Evolutionary conservation across 257 asterid genomes (phyloP).

Genomic region (Verbena officinalis): DNA sequence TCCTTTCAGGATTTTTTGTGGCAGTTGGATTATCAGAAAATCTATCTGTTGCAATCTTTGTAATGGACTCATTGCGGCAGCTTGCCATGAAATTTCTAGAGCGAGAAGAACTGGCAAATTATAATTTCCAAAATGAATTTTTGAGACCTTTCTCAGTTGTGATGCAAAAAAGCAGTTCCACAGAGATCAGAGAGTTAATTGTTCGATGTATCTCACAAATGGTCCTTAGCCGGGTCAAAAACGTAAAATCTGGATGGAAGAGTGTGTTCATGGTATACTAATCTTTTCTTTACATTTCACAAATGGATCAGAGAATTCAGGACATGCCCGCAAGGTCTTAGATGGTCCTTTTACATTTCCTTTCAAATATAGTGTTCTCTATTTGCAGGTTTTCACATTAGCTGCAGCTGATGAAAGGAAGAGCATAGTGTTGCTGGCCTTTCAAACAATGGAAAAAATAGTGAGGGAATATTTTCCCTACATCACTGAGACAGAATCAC

Average conservation of each 20-base stretch:
- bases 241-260: slow-evolving; percentile 99
- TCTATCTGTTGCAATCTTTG: slow-evolving; percentile 96
- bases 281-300: slow-evolving; percentile 26
- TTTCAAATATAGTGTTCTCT: slow-evolving; percentile 10
- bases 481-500: slow-evolving; percentile 90
- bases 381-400: slow-evolving; percentile 82
- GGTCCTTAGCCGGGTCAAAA: slow-evolving; percentile 96
- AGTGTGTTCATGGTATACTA: slow-evolving; percentile 99
- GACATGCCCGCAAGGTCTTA: no score
- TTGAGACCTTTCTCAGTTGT: slow-evolving; percentile 93
- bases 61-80: slow-evolving; percentile 97
- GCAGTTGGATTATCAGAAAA: slow-evolving; percentile 97
- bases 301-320: no score
- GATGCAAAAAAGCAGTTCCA: slow-evolving; percentile 88
- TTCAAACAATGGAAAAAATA: slow-evolving; percentile 97
- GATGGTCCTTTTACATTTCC: slow-evolving; percentile 20
- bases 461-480: slow-evolving; percentile 95
- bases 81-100: slow-evolving; percentile 97
- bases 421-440: slow-evolving; percentile 91
- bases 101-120: slow-evolving; percentile 98
- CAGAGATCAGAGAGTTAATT: slow-evolving; percentile 93
- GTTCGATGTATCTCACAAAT: slow-evolving; percentile 98
- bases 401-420: slow-evolving; percentile 99
- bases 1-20: slow-evolving; percentile 92
- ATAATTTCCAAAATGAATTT: slow-evolving; percentile 95